Evolutionary conservation across 2,329 filamentous ascomycete genomes (phyloP).

Genomic region (Phaeoacremonium minimum): DNA sequence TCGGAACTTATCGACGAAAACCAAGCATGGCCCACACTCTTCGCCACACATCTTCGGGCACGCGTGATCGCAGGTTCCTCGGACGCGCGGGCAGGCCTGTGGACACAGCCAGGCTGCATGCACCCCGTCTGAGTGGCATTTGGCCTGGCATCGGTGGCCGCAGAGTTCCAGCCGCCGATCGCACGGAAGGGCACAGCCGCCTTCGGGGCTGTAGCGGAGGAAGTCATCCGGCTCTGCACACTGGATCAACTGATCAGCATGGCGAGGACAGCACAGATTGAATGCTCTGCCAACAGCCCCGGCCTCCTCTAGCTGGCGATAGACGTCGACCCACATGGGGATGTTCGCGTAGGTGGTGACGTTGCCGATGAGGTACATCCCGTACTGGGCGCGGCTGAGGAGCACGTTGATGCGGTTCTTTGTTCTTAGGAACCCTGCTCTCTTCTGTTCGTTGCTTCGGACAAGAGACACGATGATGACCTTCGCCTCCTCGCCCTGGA

Average conservation of each 20-base stretch:
- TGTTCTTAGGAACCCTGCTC: constrained; percentile 62
- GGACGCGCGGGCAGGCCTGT: no score
- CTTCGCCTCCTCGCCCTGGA: constrained; percentile 73
- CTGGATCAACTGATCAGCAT: constrained; percentile 44
- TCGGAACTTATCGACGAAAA: no score
- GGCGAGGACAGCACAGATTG: constrained; percentile 56
- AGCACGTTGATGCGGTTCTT: constrained; percentile 68
- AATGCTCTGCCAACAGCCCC: constrained; percentile 45
- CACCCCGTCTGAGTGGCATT: no score
- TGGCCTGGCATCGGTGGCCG: not conserved
- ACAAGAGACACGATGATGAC: constrained; percentile 68
- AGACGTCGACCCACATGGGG: constrained; percentile 60
- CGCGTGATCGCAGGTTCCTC: no score
- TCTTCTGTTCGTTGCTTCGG: constrained; percentile 56
- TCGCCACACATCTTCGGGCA: no score
- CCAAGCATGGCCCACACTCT: no score
- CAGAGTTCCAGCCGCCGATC: constrained; percentile 25
- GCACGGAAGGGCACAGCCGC: constrained; percentile 50
- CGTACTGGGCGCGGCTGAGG: constrained; percentile 61
- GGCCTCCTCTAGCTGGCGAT: constrained; percentile 40
- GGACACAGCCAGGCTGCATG: no score
- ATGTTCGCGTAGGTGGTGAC: constrained; percentile 50
- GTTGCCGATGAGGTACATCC: constrained; percentile 70
- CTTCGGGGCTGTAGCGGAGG: constrained; percentile 47
- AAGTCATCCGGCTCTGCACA: constrained; percentile 65